Percentiles rank a stretch among this genome's conserved stretches.
Evolutionary conservation across 2,329 filamentous ascomycete genomes (phyloP).

Genomic region (Canariomyces notabilis): DNA sequence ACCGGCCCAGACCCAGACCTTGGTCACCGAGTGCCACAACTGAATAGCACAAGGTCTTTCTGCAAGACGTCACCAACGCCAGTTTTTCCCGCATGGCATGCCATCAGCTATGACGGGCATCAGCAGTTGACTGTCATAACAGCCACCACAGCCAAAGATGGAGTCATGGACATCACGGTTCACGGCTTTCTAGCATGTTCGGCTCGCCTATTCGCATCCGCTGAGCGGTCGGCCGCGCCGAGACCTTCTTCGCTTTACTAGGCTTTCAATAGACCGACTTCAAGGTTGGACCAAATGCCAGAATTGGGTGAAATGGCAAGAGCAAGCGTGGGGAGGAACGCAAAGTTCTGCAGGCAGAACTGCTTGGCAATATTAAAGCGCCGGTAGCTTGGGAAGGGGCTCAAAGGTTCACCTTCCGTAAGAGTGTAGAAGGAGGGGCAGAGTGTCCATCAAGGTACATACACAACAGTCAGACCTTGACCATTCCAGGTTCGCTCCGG

Average conservation of each 20-base stretch:
- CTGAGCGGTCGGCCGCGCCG: background rate
- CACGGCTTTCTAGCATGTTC: no score
- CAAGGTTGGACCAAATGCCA: no score
- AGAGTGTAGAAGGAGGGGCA: no score
- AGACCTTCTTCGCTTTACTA: background rate
- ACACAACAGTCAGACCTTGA: background rate
- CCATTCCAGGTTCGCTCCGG: background rate
- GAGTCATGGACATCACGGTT: background rate
- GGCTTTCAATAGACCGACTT: no score
- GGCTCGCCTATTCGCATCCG: background rate
- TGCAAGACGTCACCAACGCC: no score
- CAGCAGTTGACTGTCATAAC: no score
- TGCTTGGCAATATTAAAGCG: background rate
- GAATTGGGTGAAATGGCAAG: background rate
- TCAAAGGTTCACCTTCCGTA: background rate
- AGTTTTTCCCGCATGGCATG: no score
- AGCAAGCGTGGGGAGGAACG: background rate
- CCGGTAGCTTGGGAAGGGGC: background rate
- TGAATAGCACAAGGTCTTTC: no score
- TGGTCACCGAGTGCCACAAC: no score
- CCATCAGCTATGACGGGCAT: no score
- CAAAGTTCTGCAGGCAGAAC: background rate
- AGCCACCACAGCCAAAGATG: no score
- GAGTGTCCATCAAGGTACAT: background rate
- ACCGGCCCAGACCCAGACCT: no score